These are phyloP conservation scores for Fusarium graminum DNA, from an alignment of 2,329 filamentous ascomycete genomes.

Conservation along the genomic window DNA sequence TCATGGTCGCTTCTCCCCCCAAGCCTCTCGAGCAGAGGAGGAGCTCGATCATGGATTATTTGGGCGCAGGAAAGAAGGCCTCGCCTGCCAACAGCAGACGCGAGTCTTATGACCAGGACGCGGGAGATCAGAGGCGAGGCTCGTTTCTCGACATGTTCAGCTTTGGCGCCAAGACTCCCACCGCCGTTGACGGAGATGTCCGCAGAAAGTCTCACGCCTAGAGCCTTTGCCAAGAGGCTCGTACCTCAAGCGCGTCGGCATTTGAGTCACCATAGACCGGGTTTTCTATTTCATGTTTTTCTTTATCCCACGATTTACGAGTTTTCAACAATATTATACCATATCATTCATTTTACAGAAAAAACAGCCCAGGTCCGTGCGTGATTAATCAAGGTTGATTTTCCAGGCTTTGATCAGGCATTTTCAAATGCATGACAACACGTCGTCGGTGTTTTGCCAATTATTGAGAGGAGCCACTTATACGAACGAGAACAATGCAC, in stretches of 20 bases:
- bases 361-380: neutral
- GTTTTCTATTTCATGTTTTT: slow-evolving; percentile 7
- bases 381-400: neutral
- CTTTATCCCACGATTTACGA: slow-evolving; percentile 11
- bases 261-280: slow-evolving; percentile 10
- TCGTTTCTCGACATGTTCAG: slow-evolving; percentile 38
- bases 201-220: slow-evolving; percentile 37
- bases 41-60: slow-evolving; percentile 39
- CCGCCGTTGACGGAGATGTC: slow-evolving; percentile 16
- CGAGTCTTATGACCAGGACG: slow-evolving; percentile 27
- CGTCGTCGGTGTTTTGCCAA: neutral
- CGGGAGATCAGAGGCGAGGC: slow-evolving; percentile 24
- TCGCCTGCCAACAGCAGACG: slow-evolving; percentile 27
- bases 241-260: neutral
- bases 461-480: too few relatives aligned
- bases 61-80: slow-evolving; percentile 14
- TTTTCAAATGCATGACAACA: neutral
- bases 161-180: slow-evolving; percentile 26
- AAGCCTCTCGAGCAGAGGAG: slow-evolving; percentile 34
- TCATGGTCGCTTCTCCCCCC: slow-evolving; percentile 36
- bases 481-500: too few relatives aligned
- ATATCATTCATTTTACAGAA: neutral
- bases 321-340: slow-evolving; percentile 1
- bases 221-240: neutral
- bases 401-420: slow-evolving; percentile 3